Base-by-base conservation (phyloP, 2,329 filamentous ascomycete species). In the Aspergillus pseudotamarii region DNA sequence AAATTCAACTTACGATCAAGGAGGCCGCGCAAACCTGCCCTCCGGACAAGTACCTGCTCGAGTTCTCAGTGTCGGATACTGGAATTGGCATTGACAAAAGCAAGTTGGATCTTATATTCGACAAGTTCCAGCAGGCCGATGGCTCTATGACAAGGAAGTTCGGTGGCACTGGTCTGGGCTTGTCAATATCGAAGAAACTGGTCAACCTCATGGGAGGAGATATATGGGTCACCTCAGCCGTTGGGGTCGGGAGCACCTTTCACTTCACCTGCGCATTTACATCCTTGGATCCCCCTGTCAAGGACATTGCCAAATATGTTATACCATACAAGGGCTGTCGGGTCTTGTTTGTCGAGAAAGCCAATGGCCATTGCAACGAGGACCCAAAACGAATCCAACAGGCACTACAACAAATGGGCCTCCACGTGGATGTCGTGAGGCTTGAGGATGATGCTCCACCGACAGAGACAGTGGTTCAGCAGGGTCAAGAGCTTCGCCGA, bases 41-140 rank as follows among this genome's bases (percentile, higher is more conserved):
- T 14, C 83, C 85, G 11, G 89, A 91, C 70, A 92, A 97, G 77
- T 97, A 96, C 71, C 91, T 93, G 34, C 94, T 97, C 76, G 93
- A 98, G 79, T 98, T 98, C 79, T 90, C 94, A 60, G 95, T 99
- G 41, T 91, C 92, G n/a, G 95, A 98, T 77, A 98, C 95, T 43
- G 95, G 95, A 69, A 99, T 98, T 73, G 95, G 95, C 72, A 98
- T 98, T 71, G 92, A 94, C 72, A 88, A 91, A 67, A 94, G 98
- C 80, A 98, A 98, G 81, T 86, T 98, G 58, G 93, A 97, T 75
- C 84, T 98, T 68, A 98, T 99, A 75, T 98, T 99, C 79, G 95
- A 98, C 80, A 98, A 94, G 0, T 98, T 98, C 88, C 94, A 97
- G 78, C 95, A 98, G 81, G 95, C 95, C 21, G 95, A 98, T 76